These are phyloP conservation scores for Plenodomus biglobosus DNA, from an alignment of 2,329 filamentous ascomycete genomes.

Conservation along the genomic window DNA sequence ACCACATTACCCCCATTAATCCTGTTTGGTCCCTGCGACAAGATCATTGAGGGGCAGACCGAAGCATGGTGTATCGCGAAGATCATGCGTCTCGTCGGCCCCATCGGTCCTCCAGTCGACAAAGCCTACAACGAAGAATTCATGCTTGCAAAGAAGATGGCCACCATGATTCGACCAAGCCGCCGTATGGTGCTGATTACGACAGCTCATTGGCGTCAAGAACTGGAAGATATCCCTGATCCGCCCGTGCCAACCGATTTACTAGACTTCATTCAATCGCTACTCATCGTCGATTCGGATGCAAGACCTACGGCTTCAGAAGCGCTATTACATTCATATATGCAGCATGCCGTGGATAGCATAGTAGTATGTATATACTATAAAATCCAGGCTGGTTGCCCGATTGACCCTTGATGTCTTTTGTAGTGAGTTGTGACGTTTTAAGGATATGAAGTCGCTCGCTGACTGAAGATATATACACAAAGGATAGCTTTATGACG, in stretches of 20 bases:
- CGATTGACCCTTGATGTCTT: no score
- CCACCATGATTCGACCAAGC: conserved; percentile 3
- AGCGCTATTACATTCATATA: conserved; percentile 10
- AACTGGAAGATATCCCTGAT: conserved; percentile 5
- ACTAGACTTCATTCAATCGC: conserved; percentile 13
- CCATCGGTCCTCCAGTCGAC: conserved; percentile 13
- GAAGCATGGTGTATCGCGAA: conserved; percentile 29
- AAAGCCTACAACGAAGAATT: conserved; percentile 8
- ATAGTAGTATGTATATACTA: no score
- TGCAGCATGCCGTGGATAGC: background rate
- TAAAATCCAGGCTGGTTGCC: no score
- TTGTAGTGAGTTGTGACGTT: no score
- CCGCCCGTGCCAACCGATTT: conserved; percentile 6
- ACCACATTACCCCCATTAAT: conserved; percentile 9
- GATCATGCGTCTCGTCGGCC: conserved; percentile 19
- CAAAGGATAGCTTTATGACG: no score
- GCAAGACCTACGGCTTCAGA: conserved; percentile 12
- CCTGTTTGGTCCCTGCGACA: conserved; percentile 21
- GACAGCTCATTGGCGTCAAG: conserved; percentile 5
- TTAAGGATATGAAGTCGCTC: no score
- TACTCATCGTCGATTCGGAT: conserved; percentile 12
- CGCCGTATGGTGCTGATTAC: conserved; percentile 6
- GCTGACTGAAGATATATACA: no score
- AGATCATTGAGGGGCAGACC: conserved; percentile 15
- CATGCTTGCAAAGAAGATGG: conserved; percentile 7